Conservation (phyloP, 768 basidiomycete species). For the Trichaptum fuscoviolaceum region DNA sequence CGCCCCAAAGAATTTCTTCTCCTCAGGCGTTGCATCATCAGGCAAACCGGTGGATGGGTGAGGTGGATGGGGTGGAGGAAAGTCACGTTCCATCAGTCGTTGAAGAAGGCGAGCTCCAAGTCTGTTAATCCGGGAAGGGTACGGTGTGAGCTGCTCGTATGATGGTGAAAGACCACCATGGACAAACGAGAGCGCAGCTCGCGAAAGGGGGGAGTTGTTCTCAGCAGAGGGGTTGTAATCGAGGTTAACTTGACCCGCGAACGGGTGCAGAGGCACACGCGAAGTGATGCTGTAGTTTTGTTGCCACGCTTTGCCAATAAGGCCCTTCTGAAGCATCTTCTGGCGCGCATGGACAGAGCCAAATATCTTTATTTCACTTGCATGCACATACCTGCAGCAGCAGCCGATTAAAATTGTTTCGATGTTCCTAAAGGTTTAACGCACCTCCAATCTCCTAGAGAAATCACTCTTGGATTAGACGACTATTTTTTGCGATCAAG, state of each 20-base stretch:
- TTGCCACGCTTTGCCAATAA: slow-evolving; percentile 79
- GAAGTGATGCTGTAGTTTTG: slow-evolving; percentile 77
- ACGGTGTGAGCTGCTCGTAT: slow-evolving; percentile 71
- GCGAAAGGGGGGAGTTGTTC: slow-evolving; percentile 48
- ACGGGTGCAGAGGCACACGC: slow-evolving; percentile 74
- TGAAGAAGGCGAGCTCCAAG: slow-evolving; percentile 63
- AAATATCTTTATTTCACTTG: slow-evolving; percentile 77
- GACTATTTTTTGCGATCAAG: neutral
- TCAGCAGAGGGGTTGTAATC: slow-evolving; percentile 35
- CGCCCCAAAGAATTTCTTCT: slow-evolving; percentile 62
- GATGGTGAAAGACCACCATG: slow-evolving; percentile 86
- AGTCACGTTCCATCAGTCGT: slow-evolving; percentile 67
- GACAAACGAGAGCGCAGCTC: slow-evolving; percentile 84
- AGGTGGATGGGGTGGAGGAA: slow-evolving; percentile 76
- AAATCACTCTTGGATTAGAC: slow-evolving; percentile 4
- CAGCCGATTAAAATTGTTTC: neutral
- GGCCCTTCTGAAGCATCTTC: slow-evolving; percentile 67
- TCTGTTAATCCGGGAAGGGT: slow-evolving; percentile 78
- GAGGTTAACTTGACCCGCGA: slow-evolving; percentile 62
- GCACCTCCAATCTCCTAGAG: slow-evolving; percentile 79
- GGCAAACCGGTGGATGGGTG: slow-evolving; percentile 45
- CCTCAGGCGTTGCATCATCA: slow-evolving; percentile 53
- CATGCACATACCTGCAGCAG: slow-evolving; percentile 69
- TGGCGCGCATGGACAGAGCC: slow-evolving; percentile 68
- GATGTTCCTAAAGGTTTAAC: slow-evolving; percentile 9